Percentiles rank a stretch among this genome's conserved stretches.
These are phyloP conservation scores for Crithidia sp. DNA, from an alignment of 208 protist genomes.

Conservation along the genomic window DNA sequence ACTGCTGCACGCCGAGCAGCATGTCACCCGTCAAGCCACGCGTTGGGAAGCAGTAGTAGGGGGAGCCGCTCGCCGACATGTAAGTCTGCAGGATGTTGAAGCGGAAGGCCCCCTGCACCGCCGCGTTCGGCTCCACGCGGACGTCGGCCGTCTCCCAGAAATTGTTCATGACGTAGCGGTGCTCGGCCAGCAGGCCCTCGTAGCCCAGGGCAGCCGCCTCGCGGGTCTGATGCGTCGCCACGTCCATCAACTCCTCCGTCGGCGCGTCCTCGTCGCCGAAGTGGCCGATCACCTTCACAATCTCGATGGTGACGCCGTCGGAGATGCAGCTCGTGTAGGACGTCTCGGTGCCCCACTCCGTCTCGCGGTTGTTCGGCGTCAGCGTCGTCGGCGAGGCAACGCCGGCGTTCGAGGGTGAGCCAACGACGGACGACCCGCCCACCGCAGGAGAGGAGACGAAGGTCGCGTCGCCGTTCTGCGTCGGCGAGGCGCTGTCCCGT, in stretches of 20 bases:
- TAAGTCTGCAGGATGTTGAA: constrained; percentile 89
- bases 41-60: constrained; percentile 68
- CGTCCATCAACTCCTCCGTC: constrained; percentile 83
- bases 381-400: constrained; percentile 37
- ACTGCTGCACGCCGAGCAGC: constrained; percentile 78
- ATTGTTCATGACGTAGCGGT: constrained; percentile 54
- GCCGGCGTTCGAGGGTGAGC: constrained; percentile 13
- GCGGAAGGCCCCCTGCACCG: constrained; percentile 77
- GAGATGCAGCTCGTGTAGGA: constrained; percentile 83
- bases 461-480: constrained; percentile 14
- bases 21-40: constrained; percentile 79
- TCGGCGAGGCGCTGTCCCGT: constrained; percentile 9
- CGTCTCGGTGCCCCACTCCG: constrained; percentile 70
- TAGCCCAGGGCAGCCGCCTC: constrained; percentile 64
- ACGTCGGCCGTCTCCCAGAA: constrained; percentile 85
- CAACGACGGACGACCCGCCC: constrained; percentile 9
- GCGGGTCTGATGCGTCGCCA: constrained; percentile 66
- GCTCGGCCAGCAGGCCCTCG: constrained; percentile 67
- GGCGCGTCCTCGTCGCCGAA: constrained; percentile 78
- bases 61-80: constrained; percentile 52
- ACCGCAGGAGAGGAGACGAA: constrained; percentile 19
- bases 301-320: constrained; percentile 64
- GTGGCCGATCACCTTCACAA: constrained; percentile 85
- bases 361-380: constrained; percentile 61
- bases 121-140: constrained; percentile 44